Percentiles rank a stretch among this genome's conserved stretches.
Evolutionary conservation across 371 early-diverging fungal genomes (phyloP).

Genomic region (Saksenaea vasiformis): DNA sequence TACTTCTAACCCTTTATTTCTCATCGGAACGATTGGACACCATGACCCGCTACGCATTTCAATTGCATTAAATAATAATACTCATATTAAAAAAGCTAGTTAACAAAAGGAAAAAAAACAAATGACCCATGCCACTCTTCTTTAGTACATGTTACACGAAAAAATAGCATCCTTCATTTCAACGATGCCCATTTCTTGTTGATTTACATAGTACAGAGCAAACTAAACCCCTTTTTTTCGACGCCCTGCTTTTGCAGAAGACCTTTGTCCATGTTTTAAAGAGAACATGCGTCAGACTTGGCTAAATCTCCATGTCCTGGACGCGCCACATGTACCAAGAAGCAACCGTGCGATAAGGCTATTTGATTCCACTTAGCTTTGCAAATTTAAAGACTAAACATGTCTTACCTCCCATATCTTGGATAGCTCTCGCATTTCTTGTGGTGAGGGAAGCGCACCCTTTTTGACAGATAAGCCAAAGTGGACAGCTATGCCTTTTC

Average conservation of each 20-base stretch:
- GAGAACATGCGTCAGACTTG: background rate
- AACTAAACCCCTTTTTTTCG: too few species aligned
- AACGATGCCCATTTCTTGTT: too few species aligned
- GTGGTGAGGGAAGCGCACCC: conserved; percentile 26
- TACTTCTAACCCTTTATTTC: conserved; percentile 57
- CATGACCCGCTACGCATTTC: conserved; percentile 64
- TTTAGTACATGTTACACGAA: too few species aligned
- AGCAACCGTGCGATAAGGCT: conserved; percentile 53
- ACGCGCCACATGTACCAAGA: conserved; percentile 58
- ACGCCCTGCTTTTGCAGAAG: too few species aligned
- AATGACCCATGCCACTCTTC: background rate
- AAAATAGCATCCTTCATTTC: too few species aligned
- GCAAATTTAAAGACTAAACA: background rate
- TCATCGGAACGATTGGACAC: conserved; percentile 59
- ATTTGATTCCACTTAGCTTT: background rate
- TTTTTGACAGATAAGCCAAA: conserved; percentile 27
- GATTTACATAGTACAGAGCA: too few species aligned
- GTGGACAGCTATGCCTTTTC: conserved; percentile 54
- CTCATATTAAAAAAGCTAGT: background rate
- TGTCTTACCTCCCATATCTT: conserved; percentile 41
- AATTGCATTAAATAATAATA: conserved; percentile 29
- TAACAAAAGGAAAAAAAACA: background rate
- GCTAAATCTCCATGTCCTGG: conserved; percentile 18
- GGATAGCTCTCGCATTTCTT: conserved; percentile 49
- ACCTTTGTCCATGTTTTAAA: too few species aligned